Base-by-base conservation (phyloP, 2,329 filamentous ascomycete genomes). In the Monosporascus ibericus region DNA sequence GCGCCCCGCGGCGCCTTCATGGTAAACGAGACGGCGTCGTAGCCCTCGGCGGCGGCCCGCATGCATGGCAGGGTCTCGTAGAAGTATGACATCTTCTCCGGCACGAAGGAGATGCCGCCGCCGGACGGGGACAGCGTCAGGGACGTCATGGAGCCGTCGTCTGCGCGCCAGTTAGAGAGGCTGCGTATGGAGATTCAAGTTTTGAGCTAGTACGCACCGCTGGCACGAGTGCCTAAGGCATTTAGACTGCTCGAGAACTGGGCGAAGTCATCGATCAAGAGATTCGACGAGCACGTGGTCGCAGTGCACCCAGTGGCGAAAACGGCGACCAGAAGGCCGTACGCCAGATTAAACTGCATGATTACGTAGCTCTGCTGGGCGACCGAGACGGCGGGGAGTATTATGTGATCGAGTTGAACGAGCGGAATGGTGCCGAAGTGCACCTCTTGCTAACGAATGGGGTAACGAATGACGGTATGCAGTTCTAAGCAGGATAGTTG, bases 11-110 rank as follows among this genome's bases (percentile, higher is more conserved):
- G 72, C 7, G 69, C 73, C 57, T 72, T 74, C 51, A 75, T 60
- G 15, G 62, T 64, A 60, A 77, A 76, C 30, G 68, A 70, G 40
- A 77, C 54, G 2, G 69, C 70, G 56, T 65, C 68, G 60, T 75
- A 75, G 50, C 68, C 68, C 48, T 70, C 66, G 17, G 59, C 63
- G 6, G 60, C 64, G 6, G 71, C 70, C 25, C 68, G 65, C 58
- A 72, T 64, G 63, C 74, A 77, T 2, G 62, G 54, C 47, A 76
- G 68, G 0, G 67, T 70, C 50, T 74, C 74, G 55, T 75, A 76
- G 54, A 76, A 76, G 62, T 77, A 76, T 4, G 55, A 58, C 15
- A 50, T 54, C 4, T 64, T 47, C 42, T 65, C 68, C 18, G 71
- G 70, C 17, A 66, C 70, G 63, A 77, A 75, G 0, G 68, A 68